phyloP scores from a whole-genome alignment of 148 eudicot genomes.

The Spergularia marina region DNA sequence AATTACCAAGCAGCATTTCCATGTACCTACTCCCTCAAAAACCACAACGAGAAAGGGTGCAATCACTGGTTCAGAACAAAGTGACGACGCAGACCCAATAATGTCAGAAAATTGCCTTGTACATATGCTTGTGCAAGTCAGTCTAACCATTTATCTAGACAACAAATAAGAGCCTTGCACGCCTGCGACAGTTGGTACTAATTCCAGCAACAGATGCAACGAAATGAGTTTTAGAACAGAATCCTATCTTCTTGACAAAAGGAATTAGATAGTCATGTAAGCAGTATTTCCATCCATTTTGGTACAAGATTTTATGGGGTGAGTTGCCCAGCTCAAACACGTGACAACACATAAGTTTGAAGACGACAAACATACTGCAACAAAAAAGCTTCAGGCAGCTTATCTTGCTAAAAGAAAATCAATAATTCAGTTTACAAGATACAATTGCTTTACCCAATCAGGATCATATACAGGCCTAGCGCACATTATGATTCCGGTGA shows the following conservation, averaged over 20 bases:
- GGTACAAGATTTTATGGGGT: neutral
- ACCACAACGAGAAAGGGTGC: neutral
- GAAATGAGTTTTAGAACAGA: neutral
- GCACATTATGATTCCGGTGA: neutral
- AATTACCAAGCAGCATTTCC: constrained; percentile 15
- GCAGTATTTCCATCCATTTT: neutral
- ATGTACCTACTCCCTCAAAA: neutral
- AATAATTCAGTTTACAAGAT: neutral
- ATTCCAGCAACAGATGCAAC: neutral
- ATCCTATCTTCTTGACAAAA: neutral
- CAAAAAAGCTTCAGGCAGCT: no score
- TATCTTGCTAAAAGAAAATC: no score
- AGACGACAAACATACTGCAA: neutral
- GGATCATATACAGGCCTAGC: neutral
- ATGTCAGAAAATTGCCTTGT: neutral
- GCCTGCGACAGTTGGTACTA: neutral
- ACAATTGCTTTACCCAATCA: neutral
- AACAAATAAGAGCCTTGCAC: neutral
- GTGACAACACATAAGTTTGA: neutral
- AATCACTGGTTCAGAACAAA: neutral
- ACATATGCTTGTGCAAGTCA: neutral
- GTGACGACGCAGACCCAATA: neutral
- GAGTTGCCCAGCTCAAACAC: neutral
- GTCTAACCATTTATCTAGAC: neutral
- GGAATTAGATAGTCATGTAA: neutral